Evolutionary conservation across 805 yeast genomes (phyloP), one percentile per base, ranked within the genome.

Genomic region (Brettanomyces bruxellensis): DNA sequence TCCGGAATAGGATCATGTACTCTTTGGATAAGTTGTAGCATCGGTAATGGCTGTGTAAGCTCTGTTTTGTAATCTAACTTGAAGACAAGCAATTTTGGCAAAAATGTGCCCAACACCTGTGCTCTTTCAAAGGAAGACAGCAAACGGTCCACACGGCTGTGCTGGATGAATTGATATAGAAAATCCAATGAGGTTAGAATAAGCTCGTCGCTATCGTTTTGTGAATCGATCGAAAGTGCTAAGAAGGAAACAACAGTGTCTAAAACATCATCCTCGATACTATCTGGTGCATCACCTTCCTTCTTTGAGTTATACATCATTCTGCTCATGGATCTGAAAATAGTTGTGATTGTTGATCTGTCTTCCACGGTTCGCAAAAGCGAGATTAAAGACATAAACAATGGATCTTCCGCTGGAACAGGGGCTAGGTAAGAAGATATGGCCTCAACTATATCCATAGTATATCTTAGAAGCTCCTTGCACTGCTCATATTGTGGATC

Each of bases 361-460:
- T 93, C 98, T 37, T 73, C 71, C 4, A 79, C 69, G 25, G 63
- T 56, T 34, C 64, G 62, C 45, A 88, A 69, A 25, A 81, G 68
- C 5, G 66, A 59, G 24, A 81, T 67, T 44, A 88, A 67, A 2
- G 73, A 68, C 45, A 73, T 60, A 62, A 89, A 81, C 51, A 89
- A 61, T 13, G 77, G 77, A 58, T 89, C 93, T 53, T 83, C 81
- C 44, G 78, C 73, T 24, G 78, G 72, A 25, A 83, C 84, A 30
- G 93, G 90, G 4, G 89, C 79, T 53, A 85, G 72, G 62, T 86
- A 87, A 39, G 96, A 83, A 3, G 91, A 79, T 32, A 89, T 76
- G 3, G 90, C 81, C 60, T 93, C 98, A 50, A 86, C 75, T 32
- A 89, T 75, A 62, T 93, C 99, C 45, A 87, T 63, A 12, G 81